These are phyloP conservation scores for Ophiorrhiza pumila DNA, from an alignment of 257 asterid genomes.

Conservation along the genomic window DNA sequence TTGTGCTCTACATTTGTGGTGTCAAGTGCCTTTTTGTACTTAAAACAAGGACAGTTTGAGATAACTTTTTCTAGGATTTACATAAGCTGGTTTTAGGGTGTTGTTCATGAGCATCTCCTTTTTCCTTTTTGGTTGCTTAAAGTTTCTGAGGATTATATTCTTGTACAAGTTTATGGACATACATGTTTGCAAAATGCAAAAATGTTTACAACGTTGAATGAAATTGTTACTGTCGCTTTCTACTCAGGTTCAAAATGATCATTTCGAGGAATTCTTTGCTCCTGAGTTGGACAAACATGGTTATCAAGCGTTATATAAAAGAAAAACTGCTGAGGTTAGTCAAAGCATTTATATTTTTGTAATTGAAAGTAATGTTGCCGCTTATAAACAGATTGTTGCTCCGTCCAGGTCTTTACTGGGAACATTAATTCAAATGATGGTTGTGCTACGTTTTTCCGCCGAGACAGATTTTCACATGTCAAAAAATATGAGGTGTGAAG, in stretches of 20 bases:
- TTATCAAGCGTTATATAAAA: constrained; percentile 77
- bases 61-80: background rate
- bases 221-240: constrained; percentile 7
- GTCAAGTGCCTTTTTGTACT: background rate
- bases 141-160: background rate
- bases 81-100: background rate
- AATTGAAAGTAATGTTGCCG: constrained; percentile 13
- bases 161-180: background rate
- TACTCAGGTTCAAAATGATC: constrained; percentile 84
- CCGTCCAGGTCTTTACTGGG: constrained; percentile 65
- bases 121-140: background rate
- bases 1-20: background rate
- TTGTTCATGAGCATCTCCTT: background rate
- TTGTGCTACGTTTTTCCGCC: constrained; percentile 98
- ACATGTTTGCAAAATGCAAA: background rate
- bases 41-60: background rate
- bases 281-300: constrained; percentile 99
- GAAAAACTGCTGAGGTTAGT: constrained; percentile 85
- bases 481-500: constrained; percentile 87
- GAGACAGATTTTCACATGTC: constrained; percentile 90
- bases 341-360: constrained; percentile 13
- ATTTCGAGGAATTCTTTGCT: constrained; percentile 85
- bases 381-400: constrained; percentile 15
- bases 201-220: background rate
- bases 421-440: constrained; percentile 62